phyloP scores from a whole-genome alignment of 768 basidiomycete genomes.

The Calocybe cyanea region DNA sequence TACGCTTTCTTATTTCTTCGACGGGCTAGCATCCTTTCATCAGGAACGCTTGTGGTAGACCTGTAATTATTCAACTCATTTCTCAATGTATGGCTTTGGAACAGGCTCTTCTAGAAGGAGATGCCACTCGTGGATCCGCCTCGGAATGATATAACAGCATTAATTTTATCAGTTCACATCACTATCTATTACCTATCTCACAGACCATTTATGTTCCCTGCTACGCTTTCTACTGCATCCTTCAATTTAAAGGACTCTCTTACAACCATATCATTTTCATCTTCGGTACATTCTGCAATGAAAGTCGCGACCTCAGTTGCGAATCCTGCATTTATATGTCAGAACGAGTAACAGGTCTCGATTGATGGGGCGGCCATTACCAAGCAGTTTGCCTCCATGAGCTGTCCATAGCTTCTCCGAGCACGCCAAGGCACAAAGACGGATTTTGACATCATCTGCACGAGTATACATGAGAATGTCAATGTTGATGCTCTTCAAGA shows the following conservation, averaged over 20 bases:
- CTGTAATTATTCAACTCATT: slow-evolving; percentile 64
- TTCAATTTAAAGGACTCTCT: slow-evolving; percentile 65
- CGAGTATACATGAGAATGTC: slow-evolving; percentile 86
- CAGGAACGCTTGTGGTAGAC: slow-evolving; percentile 63
- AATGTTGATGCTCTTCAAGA: slow-evolving; percentile 81
- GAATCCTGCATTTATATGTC: slow-evolving; percentile 46
- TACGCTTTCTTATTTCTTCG: slow-evolving; percentile 4
- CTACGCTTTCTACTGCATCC: slow-evolving; percentile 65
- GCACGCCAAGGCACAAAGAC: slow-evolving; percentile 67
- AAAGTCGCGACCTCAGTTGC: slow-evolving; percentile 81
- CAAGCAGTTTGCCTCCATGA: slow-evolving; percentile 71
- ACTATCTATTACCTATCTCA: slow-evolving; percentile 24
- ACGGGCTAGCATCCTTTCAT: slow-evolving; percentile 54
- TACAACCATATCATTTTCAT: slow-evolving; percentile 83
- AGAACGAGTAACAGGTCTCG: slow-evolving; percentile 2
- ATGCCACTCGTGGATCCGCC: slow-evolving; percentile 14
- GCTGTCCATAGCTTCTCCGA: slow-evolving; percentile 72
- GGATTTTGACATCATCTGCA: slow-evolving; percentile 68
- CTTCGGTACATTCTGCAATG: slow-evolving; percentile 83
- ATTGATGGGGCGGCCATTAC: slow-evolving; percentile 17
- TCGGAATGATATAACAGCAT: slow-evolving; percentile 18
- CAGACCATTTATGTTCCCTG: slow-evolving; percentile 56
- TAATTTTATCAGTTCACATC: slow-evolving; percentile 17
- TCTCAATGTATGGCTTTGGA: slow-evolving; percentile 68
- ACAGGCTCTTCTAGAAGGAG: slow-evolving; percentile 32